Conservation (phyloP, 2,329 filamentous ascomycete species). For the Pseudogymnoascus sp. region DNA sequence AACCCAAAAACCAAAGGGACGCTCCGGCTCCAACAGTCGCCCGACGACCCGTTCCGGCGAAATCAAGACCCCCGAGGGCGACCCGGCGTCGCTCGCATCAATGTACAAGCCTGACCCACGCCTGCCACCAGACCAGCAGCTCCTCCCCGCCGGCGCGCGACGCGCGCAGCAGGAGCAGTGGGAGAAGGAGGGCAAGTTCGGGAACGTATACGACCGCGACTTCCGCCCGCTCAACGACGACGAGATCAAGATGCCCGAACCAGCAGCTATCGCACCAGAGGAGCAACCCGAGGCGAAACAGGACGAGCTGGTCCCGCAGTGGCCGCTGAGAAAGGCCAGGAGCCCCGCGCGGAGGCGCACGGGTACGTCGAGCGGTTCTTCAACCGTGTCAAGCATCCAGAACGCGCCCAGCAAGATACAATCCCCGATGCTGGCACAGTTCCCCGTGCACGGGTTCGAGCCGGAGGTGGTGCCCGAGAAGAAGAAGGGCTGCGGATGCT, state of each 20-base stretch:
- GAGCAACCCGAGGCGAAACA: constrained; percentile 29
- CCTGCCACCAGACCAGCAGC: constrained; percentile 88
- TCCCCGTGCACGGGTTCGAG: constrained; percentile 24
- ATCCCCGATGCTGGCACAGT: constrained; percentile 29
- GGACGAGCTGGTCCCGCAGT: constrained; percentile 40
- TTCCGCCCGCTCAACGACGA: constrained; percentile 77
- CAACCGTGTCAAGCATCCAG: constrained; percentile 56
- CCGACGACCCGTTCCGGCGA: constrained; percentile 58
- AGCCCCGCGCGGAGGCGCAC: constrained; percentile 42
- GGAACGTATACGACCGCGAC: constrained; percentile 77
- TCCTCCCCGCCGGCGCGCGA: constrained; percentile 88
- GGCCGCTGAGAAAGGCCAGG: constrained; percentile 50
- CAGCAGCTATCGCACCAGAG: constrained; percentile 22
- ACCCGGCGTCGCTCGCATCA: constrained; percentile 89
- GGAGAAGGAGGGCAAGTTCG: constrained; percentile 85
- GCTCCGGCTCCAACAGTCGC: constrained; percentile 41
- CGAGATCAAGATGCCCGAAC: constrained; percentile 29
- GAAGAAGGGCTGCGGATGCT: constrained; percentile 42
- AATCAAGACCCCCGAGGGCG: constrained; percentile 74
- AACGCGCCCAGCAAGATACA: constrained; percentile 31
- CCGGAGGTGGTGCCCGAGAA: constrained; percentile 39
- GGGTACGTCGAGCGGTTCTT: constrained; percentile 44
- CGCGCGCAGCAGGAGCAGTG: constrained; percentile 89
- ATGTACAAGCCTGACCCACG: constrained; percentile 95
- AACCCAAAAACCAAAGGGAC: background rate